A percentile compares a stretch with the other conserved stretches of the same genome.
These are phyloP conservation scores for Moesziomyces globuligerus DNA, from an alignment of 1,284 basidiomycete species.

Conservation along the genomic window DNA sequence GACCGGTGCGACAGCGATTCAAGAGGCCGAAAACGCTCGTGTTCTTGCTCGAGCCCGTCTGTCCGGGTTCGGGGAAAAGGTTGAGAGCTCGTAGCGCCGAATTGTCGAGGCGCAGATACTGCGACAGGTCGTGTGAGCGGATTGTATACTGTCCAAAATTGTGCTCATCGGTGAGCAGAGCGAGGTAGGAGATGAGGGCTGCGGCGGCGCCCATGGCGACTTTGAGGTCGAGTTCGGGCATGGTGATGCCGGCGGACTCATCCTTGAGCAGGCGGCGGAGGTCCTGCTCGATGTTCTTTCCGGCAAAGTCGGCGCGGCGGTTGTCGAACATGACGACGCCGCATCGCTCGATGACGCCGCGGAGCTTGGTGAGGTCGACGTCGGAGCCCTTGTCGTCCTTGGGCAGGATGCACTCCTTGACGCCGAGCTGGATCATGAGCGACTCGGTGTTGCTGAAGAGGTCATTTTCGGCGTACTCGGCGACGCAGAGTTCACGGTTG, in stretches of 20 bases:
- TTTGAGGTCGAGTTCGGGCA: constrained; percentile 79
- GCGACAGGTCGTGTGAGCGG: constrained; percentile 86
- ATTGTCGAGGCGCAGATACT: constrained; percentile 95
- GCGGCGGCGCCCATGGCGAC: constrained; percentile 81
- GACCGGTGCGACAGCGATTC: constrained; percentile 95
- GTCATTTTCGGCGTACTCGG: constrained; percentile 94
- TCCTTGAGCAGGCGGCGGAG: constrained; percentile 76
- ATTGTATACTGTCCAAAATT: constrained; percentile 86
- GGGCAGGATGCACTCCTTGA: constrained; percentile 85
- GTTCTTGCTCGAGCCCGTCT: constrained; percentile 48
- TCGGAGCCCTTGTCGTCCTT: constrained; percentile 73
- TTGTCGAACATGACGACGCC: constrained; percentile 89
- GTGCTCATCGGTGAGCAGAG: constrained; percentile 80
- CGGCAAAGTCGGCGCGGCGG: constrained; percentile 81
- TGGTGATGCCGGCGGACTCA: constrained; percentile 65
- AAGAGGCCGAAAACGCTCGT: constrained; percentile 84
- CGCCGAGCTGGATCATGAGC: constrained; percentile 92
- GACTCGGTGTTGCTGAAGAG: constrained; percentile 97
- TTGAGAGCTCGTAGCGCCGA: constrained; percentile 92
- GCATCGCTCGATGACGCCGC: constrained; percentile 78
- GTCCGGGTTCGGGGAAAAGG: constrained; percentile 75
- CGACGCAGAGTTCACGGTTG: constrained; percentile 73
- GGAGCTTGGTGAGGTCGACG: constrained; percentile 75
- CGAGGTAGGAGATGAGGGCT: constrained; percentile 85
- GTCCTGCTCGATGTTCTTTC: constrained; percentile 85